Evolutionary conservation across 345 rosid species (phyloP).

Genomic region (Bruguiera gymnorhiza): DNA sequence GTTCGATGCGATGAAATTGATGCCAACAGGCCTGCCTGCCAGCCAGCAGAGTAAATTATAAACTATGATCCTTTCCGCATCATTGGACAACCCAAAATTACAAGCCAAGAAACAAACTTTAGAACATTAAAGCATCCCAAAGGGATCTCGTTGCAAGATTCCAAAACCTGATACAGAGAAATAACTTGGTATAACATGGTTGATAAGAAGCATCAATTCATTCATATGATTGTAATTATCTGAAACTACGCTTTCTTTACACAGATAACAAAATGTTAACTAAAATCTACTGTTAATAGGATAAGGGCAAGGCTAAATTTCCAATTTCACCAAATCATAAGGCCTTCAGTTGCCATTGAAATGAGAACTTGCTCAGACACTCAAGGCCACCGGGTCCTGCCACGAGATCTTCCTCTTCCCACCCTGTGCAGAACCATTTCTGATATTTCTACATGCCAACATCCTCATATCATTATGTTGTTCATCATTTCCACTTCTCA

Average conservation of each 20-base stretch:
- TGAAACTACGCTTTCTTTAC: slow-evolving; percentile 31
- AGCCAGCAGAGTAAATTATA: neutral
- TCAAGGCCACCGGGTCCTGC: slow-evolving; percentile 91
- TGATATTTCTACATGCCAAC: slow-evolving; percentile 53
- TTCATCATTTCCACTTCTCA: slow-evolving; percentile 44
- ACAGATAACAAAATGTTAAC: neutral
- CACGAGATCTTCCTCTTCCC: slow-evolving; percentile 94
- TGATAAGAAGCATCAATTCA: slow-evolving; percentile 7
- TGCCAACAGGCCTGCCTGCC: too few relatives aligned
- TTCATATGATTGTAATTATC: slow-evolving; percentile 16
- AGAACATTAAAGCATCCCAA: slow-evolving; percentile 12
- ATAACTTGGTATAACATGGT: neutral
- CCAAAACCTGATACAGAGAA: neutral
- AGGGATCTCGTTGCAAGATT: neutral
- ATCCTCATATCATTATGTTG: slow-evolving; percentile 46
- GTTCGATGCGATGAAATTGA: too few relatives aligned
- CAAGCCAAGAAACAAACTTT: slow-evolving; percentile 3
- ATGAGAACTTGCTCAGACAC: slow-evolving; percentile 40
- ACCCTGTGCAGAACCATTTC: slow-evolving; percentile 44
- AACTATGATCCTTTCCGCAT: neutral
- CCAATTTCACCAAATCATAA: slow-evolving; percentile 18
- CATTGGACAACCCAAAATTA: neutral
- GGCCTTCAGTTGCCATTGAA: slow-evolving; percentile 18
- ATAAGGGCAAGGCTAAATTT: slow-evolving; percentile 10
- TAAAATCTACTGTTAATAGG: neutral